Base-by-base conservation (phyloP, 257 asterid genomes). In the Solanum verrucosum region DNA sequence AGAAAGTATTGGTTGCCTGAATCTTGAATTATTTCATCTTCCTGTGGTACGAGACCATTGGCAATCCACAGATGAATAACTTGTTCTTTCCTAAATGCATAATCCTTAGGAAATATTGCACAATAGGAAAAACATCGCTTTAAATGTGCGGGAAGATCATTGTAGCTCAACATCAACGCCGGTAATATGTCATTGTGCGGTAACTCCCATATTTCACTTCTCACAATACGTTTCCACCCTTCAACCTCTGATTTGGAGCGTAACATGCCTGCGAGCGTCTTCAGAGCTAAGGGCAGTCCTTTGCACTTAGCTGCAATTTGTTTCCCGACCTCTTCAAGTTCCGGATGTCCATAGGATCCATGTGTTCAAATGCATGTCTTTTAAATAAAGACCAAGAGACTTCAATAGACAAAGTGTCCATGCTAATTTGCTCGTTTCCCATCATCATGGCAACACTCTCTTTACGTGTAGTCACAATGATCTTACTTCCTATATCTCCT, bases 381-480 rank as follows among this genome's bases (percentile, higher is more conserved):
- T 84, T 31, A 9, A 88, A 85, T 13, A 88, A n/a, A 37, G 70
- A 1, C 86, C 84, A 60, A 35, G 59, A 68, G 25, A 5, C 60
- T 6, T 88, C 42, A 1, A 2, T 11, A 3, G 70, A 31, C 3
- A 88, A 1, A n/a, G 8, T 38, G 0, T 4, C 42, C 49, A 88
- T 7, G 29, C 1, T 37, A 5, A 72, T 27, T 7, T 16, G 2
- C 29, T 27, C 59, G 14, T 33, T 25, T 5, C 92, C 92, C 88
- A 93, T 93, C 83, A 89, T 89, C 21, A 74, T 70, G 18, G 95
- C 95, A 37, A 92, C 90, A 5, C 88, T 88, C 27, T 88, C 90
- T 13, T 89, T 90, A 16, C 93, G 93, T 74, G 98, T 93, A 15
- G 63, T 14, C 7, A 46, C 59, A 46, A 46, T 46, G 3, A 94